Base-by-base conservation (phyloP, 2,329 filamentous ascomycete species). In the Ilyonectria robusta region DNA sequence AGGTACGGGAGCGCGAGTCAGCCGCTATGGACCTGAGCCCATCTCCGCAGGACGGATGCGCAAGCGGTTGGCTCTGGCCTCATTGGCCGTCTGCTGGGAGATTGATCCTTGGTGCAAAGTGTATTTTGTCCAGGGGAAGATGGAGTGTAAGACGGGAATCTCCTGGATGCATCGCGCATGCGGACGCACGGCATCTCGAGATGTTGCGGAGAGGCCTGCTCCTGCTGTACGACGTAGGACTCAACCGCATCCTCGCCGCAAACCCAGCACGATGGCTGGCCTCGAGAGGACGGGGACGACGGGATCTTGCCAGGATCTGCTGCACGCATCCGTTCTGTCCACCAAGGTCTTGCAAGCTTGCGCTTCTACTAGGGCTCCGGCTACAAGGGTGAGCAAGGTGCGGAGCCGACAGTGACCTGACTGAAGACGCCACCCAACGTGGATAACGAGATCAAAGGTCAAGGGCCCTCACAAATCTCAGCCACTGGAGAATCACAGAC, bases 371-470 rank as follows among this genome's bases (percentile, higher is more conserved):
- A 19, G 26, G 46, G 10, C 19, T 59, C 17, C 19, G 11, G 19
- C 42, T n/a, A 23, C 56, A 21, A 48, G 56, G 56, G n/a, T 60
- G 26, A 26, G 46, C 29, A 23, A 35, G 59, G 15, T 61, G 59
- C 59, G 59, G 59, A 61, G 40, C 59, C 59, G 59, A 61, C 35
- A 47, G 48, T 61, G 59, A 35, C 37, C 29, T 44, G 29, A 55
- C 59, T 54, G n/a, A 29, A 15, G 17, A 56, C 51, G 59, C 51
- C 51, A 62, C 59, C 48, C 42, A 57, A 54, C 51, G 47, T 48
- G 51, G 42, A 21, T 48, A 13, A 55, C 59, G 40, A 62, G 53
- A 62, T 54, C 57, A 15, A 60, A 56, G n/a, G 48, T 31, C 47
- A 6, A 31, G 47, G 47, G 8, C 6, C 15, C 15, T n/a, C 40